These are phyloP conservation scores for Wallacemonas rigidus DNA, from an alignment of 208 protist species.

Conservation along the genomic window DNA sequence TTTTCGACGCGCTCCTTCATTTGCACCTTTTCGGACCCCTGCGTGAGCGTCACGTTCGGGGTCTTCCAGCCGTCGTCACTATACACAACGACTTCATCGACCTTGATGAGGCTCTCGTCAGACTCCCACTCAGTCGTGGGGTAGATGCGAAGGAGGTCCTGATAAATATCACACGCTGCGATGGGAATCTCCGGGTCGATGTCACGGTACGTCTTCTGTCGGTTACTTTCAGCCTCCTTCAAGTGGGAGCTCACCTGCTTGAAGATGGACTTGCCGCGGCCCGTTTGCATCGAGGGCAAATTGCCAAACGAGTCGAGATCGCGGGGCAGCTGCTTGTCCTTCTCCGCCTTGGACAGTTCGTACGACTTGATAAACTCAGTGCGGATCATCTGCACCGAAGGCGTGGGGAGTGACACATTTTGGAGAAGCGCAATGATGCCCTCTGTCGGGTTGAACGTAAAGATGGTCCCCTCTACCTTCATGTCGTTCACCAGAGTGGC, in stretches of 20 bases:
- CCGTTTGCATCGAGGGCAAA: slow-evolving; percentile 85
- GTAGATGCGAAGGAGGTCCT: slow-evolving; percentile 69
- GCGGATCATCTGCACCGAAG: slow-evolving; percentile 70
- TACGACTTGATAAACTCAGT: slow-evolving; percentile 80
- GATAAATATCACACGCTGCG: slow-evolving; percentile 66
- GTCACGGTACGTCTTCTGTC: slow-evolving; percentile 39
- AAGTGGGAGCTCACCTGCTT: slow-evolving; percentile 75
- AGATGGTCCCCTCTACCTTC: slow-evolving; percentile 71
- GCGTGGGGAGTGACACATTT: slow-evolving; percentile 41
- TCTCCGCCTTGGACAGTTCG: slow-evolving; percentile 38
- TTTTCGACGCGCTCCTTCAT: slow-evolving; percentile 72
- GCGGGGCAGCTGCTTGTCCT: slow-evolving; percentile 49
- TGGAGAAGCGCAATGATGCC: slow-evolving; percentile 73
- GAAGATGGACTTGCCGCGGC: slow-evolving; percentile 81
- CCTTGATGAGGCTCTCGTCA: slow-evolving; percentile 68
- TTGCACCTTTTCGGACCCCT: slow-evolving; percentile 37
- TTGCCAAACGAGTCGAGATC: slow-evolving; percentile 55
- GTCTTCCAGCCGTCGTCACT: slow-evolving; percentile 73
- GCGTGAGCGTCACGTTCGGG: slow-evolving; percentile 54
- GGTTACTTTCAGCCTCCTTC: slow-evolving; percentile 54
- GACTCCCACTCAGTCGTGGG: slow-evolving; percentile 80
- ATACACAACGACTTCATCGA: slow-evolving; percentile 72
- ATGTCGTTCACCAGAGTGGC: slow-evolving; percentile 67
- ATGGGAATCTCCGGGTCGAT: slow-evolving; percentile 65
- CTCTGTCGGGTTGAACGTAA: slow-evolving; percentile 80